These are phyloP conservation scores for Lactuca sativa DNA, from an alignment of 129 eudicot species.

Conservation along the genomic window DNA sequence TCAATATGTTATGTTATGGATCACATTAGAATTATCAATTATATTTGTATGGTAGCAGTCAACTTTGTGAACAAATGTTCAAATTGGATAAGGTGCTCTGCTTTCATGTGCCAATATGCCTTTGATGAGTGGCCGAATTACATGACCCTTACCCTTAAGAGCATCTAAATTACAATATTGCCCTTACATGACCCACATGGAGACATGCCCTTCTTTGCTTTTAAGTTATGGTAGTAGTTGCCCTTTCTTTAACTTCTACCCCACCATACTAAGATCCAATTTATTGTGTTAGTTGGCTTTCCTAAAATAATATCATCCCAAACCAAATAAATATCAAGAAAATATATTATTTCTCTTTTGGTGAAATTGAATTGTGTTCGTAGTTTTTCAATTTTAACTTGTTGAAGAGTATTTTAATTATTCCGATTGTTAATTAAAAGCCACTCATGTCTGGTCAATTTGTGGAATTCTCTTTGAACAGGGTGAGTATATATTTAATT, in stretches of 20 bases:
- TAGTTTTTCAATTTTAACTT: background rate
- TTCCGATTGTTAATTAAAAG: no score
- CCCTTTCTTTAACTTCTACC: constrained; percentile 34
- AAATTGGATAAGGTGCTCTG: constrained; percentile 22
- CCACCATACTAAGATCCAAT: constrained; percentile 33
- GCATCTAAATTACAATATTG: background rate
- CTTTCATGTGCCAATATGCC: constrained; percentile 17
- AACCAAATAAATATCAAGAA: constrained; percentile 17
- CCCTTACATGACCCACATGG: constrained; percentile 35
- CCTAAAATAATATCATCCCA: constrained; percentile 30
- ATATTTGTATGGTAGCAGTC: constrained; percentile 9
- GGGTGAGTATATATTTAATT: no score
- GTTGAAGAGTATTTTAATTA: no score
- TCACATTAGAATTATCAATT: background rate
- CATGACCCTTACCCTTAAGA: constrained; percentile 4
- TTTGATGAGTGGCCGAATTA: constrained; percentile 16
- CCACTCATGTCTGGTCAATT: no score
- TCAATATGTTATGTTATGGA: constrained; percentile 6
- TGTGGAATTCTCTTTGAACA: no score
- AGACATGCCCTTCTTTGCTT: constrained; percentile 40
- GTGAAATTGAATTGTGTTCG: background rate
- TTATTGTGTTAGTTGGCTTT: constrained; percentile 39
- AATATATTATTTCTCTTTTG: background rate
- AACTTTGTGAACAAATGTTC: background rate
- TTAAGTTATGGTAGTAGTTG: constrained; percentile 38